These are phyloP conservation scores for Turritis glabra DNA, from an alignment of 345 rosid species.

Conservation along the genomic window DNA sequence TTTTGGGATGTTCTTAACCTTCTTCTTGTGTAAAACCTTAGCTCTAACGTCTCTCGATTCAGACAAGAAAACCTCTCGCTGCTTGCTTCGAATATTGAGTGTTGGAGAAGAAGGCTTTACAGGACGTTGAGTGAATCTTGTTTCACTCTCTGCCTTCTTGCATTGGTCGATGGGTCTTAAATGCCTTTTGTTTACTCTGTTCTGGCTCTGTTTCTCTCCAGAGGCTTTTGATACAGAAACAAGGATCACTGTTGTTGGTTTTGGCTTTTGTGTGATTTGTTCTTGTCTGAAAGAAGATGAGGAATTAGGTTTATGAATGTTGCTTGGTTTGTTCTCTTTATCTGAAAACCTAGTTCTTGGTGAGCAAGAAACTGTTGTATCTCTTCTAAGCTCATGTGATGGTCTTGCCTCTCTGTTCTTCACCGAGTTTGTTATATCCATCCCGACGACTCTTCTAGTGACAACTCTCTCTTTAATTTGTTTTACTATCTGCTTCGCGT, in stretches of 20 bases:
- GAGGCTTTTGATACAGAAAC: constrained; percentile 13
- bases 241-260: constrained; percentile 14
- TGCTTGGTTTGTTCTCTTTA: constrained; percentile 41
- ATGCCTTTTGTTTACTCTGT: constrained; percentile 19
- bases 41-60: constrained; percentile 42
- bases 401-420: constrained; percentile 39
- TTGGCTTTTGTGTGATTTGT: constrained; percentile 28
- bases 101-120: constrained; percentile 49
- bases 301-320: background rate
- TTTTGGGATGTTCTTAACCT: constrained; percentile 28
- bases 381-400: constrained; percentile 32
- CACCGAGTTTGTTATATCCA: constrained; percentile 73
- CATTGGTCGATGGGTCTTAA: constrained; percentile 38
- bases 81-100: constrained; percentile 47
- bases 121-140: constrained; percentile 33
- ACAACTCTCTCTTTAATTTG: constrained; percentile 68
- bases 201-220: constrained; percentile 38
- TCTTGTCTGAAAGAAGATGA: constrained; percentile 27
- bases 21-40: constrained; percentile 52
- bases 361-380: constrained; percentile 50
- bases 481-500: constrained; percentile 67
- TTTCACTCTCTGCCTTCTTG: constrained; percentile 38
- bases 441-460: constrained; percentile 58
- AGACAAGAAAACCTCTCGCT: constrained; percentile 54
- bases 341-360: constrained; percentile 58